A percentile compares a stretch with the other conserved stretches of the same genome.
Conservation (phyloP, 177 flowering plant species). For the Vitis hybrid region DNA sequence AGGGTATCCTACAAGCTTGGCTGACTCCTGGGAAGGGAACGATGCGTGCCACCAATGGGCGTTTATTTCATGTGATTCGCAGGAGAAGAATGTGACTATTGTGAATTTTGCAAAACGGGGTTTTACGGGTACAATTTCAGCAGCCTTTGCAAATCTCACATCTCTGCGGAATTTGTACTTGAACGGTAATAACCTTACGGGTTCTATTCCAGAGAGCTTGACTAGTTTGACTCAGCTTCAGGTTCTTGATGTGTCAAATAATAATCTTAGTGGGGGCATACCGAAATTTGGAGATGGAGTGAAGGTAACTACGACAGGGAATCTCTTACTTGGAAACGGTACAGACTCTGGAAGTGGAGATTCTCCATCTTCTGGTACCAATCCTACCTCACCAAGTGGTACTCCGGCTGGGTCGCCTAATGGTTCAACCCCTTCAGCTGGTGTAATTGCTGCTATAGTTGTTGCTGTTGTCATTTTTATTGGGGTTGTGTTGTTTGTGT, state of each 20-base stretch:
- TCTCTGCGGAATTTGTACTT: slow-evolving; percentile 40
- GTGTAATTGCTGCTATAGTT: slow-evolving; percentile 36
- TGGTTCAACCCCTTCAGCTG: slow-evolving; percentile 21
- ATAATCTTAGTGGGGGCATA: slow-evolving; percentile 59
- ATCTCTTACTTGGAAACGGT: slow-evolving; percentile 36
- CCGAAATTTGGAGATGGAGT: slow-evolving; percentile 33
- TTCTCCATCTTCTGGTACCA: slow-evolving; percentile 1
- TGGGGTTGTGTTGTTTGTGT: slow-evolving; percentile 41
- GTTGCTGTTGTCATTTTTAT: slow-evolving; percentile 35
- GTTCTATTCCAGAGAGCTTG: slow-evolving; percentile 58
- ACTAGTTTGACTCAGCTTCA: slow-evolving; percentile 36
- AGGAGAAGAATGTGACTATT: slow-evolving; percentile 30
- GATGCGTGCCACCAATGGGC: slow-evolving; percentile 62
- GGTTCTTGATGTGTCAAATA: slow-evolving; percentile 65
- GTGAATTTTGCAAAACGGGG: slow-evolving; percentile 51
- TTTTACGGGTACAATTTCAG: slow-evolving; percentile 55
- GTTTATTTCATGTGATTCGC: slow-evolving; percentile 39
- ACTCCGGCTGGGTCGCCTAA: slow-evolving; percentile 11
- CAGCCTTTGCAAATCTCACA: slow-evolving; percentile 57
- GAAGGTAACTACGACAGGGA: slow-evolving; percentile 30
- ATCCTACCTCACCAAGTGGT: slow-evolving; percentile 4
- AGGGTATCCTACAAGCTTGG: slow-evolving; percentile 59
- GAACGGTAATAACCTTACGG: slow-evolving; percentile 59
- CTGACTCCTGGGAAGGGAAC: slow-evolving; percentile 77
- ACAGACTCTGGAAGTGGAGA: slow-evolving; percentile 26